These are phyloP conservation scores for Aquanectria penicillioides DNA, from an alignment of 2,329 filamentous ascomycete genomes.

Conservation along the genomic window DNA sequence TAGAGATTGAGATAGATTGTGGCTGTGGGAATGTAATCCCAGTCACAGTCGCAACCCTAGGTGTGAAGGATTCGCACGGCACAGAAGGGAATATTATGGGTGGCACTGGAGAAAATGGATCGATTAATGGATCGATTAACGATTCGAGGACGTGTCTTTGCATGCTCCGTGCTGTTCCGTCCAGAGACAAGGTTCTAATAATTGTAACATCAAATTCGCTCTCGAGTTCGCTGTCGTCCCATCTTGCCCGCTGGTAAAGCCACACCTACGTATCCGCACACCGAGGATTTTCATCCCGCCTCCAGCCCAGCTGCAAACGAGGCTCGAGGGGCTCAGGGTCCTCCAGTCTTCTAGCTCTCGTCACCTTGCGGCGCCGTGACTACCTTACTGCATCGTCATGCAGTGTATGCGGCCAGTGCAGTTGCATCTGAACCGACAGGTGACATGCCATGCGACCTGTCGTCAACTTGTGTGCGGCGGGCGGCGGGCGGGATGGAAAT, in stretches of 20 bases:
- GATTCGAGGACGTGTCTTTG: neutral
- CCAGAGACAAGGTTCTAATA: neutral
- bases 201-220: too few species aligned
- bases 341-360: neutral
- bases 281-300: too few species aligned
- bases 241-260: too few species aligned
- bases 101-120: neutral
- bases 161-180: neutral
- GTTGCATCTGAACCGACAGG: neutral
- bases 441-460: neutral
- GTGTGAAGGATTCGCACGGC: neutral
- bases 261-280: too few species aligned
- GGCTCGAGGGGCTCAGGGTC: neutral
- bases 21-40: slow-evolving; percentile 11
- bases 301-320: neutral
- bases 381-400: too few species aligned
- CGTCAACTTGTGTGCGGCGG: neutral
- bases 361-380: neutral
- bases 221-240: neutral
- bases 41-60: neutral
- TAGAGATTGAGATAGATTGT: slow-evolving; percentile 2
- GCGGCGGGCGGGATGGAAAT: neutral
- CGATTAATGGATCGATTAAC: slow-evolving; percentile 1
- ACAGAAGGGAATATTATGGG: neutral
- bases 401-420: neutral